Evolutionary conservation across 192 early-diverging fungal species (phyloP), one percentile per base, ranked within the genome.

Genomic region (Umbelopsis vinacea): DNA sequence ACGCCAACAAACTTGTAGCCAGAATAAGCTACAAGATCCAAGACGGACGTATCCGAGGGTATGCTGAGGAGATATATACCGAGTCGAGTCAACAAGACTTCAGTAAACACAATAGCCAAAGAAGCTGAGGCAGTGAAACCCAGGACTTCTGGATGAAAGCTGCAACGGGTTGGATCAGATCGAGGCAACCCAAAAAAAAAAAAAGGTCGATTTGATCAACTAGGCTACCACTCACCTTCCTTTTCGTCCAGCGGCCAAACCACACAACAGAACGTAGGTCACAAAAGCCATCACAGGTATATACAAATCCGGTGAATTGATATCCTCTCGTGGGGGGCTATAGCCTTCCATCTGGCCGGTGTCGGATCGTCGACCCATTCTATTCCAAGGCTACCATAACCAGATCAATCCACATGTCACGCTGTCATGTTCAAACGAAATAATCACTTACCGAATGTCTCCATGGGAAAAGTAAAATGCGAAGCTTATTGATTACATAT

Each of bases 251-350:
- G 76, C 71, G 6, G 67, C 81, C 63, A 95, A 68, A 10, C 93
- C 95, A 50, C 82, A 79, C 15, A 94, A 48, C 23, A 98, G 84
- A 7, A 98, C 89, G 77, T 98, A 98, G 21, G 95, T 93, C 10
- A 98, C 95, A 69, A 96, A 86, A 0, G 91, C 89, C 97, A 98
- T 98, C 40, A 90, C 89, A 52, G 97, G 97, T 47, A 99, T 97
- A 74, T 99, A 99, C 66, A 99, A 83, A 79, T 99, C 97, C 0
- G 97, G 97, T 0, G 97, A 93, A 77, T 96, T 97, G 37, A 92
- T 83, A 76, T 99, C 97, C 60, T 94, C 93, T 53, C 97, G 85
- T 19, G 97, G 97, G 33, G 94, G 81, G 71, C 87, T 82, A 76
- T 86, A 94, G 29, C 92, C 92, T 68, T 89, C 85, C 68, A 93